Evolutionary conservation across 805 yeast genomes (phyloP).

Genomic region (Kodamaea nitidulidarum): DNA sequence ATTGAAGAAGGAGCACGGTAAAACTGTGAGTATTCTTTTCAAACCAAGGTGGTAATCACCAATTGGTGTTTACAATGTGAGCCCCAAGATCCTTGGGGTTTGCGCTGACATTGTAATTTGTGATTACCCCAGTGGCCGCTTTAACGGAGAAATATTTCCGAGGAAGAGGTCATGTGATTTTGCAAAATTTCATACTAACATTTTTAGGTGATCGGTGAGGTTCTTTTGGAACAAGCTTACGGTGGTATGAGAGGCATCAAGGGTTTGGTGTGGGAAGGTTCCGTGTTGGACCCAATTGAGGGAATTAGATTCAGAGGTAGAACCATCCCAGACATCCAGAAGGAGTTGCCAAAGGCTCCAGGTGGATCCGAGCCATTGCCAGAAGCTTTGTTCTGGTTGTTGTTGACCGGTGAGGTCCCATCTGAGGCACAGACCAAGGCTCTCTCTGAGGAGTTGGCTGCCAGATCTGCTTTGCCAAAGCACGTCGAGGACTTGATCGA

Average conservation of each 20-base stretch:
- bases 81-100: too few relatives aligned
- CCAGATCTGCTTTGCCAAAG: constrained; percentile 60
- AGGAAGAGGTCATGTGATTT: constrained; percentile 14
- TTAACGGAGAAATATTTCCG: constrained; percentile 1
- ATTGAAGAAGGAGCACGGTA: constrained; percentile 87
- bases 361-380: constrained; percentile 65
- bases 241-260: constrained; percentile 83
- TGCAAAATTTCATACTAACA: constrained; percentile 3
- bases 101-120: too few relatives aligned
- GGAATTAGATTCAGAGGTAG: constrained; percentile 79
- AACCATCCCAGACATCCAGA: constrained; percentile 70
- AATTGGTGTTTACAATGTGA: too few relatives aligned
- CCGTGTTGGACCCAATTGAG: constrained; percentile 68
- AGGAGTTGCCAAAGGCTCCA: constrained; percentile 56
- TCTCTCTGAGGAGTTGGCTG: constrained; percentile 59
- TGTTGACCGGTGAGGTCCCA: constrained; percentile 72
- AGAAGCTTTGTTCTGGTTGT: constrained; percentile 73
- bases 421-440: constrained; percentile 52
- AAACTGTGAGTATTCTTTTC: constrained; percentile 49
- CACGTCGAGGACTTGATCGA: constrained; percentile 59
- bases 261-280: constrained; percentile 76
- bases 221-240: constrained; percentile 41
- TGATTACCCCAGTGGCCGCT: not conserved
- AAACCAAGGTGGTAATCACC: too few relatives aligned
- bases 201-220: constrained; percentile 41